A percentile compares a stretch with the other conserved stretches of the same genome.
Conservation (phyloP, 2,329 filamentous ascomycete genomes). For the Hymenotorrendiella dingleyae region DNA sequence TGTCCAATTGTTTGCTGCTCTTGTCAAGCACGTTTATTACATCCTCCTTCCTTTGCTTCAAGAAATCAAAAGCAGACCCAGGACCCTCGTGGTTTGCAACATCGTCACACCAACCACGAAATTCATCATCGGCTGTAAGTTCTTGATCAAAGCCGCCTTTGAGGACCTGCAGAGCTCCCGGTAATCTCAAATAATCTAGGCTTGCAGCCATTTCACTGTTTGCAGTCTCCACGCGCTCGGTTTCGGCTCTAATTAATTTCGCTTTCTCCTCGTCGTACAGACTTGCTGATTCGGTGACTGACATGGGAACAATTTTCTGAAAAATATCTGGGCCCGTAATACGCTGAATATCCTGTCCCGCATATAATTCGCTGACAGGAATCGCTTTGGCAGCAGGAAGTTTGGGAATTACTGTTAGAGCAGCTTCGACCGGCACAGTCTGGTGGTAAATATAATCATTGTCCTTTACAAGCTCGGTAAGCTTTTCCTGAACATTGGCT, state of each 20-base stretch:
- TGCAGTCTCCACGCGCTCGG: slow-evolving; percentile 84
- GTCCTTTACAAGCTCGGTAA: slow-evolving; percentile 74
- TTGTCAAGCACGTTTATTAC: slow-evolving; percentile 69
- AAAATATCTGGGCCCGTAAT: slow-evolving; percentile 98
- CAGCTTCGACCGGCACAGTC: slow-evolving; percentile 78
- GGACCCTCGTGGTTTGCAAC: slow-evolving; percentile 82
- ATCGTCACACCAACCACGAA: slow-evolving; percentile 89
- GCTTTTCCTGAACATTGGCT: slow-evolving; percentile 72
- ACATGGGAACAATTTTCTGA: slow-evolving; percentile 90
- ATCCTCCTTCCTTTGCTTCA: slow-evolving; percentile 71
- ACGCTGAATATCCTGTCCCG: slow-evolving; percentile 91
- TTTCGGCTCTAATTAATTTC: slow-evolving; percentile 87
- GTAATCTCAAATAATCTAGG: slow-evolving; percentile 86
- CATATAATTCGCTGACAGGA: slow-evolving; percentile 92
- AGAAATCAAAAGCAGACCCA: slow-evolving; percentile 67
- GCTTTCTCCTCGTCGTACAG: slow-evolving; percentile 98
- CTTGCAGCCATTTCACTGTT: slow-evolving; percentile 96
- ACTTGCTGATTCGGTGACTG: slow-evolving; percentile 93
- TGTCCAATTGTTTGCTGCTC: slow-evolving; percentile 83
- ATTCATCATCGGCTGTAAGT: slow-evolving; percentile 81
- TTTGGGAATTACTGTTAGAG: slow-evolving; percentile 76
- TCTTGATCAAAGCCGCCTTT: slow-evolving; percentile 93
- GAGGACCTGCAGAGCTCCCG: slow-evolving; percentile 80
- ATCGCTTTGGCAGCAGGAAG: slow-evolving; percentile 94
- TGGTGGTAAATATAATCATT: slow-evolving; percentile 99